phyloP scores from a whole-genome alignment of 148 eudicot species.

The Gaultheria prostrata region DNA sequence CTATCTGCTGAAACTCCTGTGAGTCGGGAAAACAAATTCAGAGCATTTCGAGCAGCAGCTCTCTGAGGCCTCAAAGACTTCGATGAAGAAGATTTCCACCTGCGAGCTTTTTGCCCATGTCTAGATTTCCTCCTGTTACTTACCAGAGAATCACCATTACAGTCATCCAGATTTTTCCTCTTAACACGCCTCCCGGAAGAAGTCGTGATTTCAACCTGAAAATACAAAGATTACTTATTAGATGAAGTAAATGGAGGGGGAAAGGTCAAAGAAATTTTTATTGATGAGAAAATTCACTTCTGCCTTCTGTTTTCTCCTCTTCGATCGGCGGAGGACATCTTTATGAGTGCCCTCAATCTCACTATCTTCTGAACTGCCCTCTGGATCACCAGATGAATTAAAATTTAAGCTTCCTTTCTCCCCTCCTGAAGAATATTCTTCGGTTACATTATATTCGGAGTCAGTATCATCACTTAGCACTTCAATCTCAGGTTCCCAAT shows the following conservation, averaged over 20 bases:
- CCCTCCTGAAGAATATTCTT: constrained; percentile 59
- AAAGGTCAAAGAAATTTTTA: neutral
- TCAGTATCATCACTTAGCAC: constrained; percentile 84
- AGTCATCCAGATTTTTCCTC: constrained; percentile 76
- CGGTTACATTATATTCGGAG: constrained; percentile 79
- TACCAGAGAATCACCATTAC: constrained; percentile 45
- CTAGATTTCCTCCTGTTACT: constrained; percentile 46
- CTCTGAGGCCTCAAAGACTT: constrained; percentile 83
- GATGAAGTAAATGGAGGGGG: neutral
- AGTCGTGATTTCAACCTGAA: constrained; percentile 71
- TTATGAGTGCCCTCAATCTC: constrained; percentile 45
- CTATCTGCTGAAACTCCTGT: constrained; percentile 56
- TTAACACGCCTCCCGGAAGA: constrained; percentile 98
- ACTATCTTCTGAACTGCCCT: constrained; percentile 62
- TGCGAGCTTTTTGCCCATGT: constrained; percentile 42
- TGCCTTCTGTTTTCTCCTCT: constrained; percentile 67
- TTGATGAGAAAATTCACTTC: constrained; percentile 34
- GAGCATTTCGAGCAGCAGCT: constrained; percentile 97
- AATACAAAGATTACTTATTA: constrained; percentile 9
- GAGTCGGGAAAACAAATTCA: constrained; percentile 71
- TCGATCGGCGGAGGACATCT: constrained; percentile 71
- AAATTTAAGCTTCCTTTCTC: constrained; percentile 56
- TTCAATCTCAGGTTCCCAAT: constrained; percentile 89
- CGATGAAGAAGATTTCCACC: constrained; percentile 48
- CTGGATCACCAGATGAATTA: constrained; percentile 51